Percentiles rank a stretch among this genome's conserved stretches.
Conservation (phyloP, 768 basidiomycete species). For the Boletus patriciae region DNA sequence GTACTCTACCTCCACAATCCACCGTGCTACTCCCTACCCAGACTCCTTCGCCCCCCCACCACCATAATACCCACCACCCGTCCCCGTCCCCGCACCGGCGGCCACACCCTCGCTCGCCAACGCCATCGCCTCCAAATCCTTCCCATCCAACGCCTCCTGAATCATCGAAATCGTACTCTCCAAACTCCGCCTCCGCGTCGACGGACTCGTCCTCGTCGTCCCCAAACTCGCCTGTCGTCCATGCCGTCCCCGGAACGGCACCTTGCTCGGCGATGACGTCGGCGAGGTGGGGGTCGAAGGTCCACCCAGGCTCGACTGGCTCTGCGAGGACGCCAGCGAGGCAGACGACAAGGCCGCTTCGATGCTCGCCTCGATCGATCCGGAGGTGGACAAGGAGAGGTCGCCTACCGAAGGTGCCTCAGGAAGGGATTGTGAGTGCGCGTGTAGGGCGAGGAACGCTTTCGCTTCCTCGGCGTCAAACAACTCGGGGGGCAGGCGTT, state of each 20-base stretch:
- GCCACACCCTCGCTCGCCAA: neutral
- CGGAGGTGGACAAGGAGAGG: conserved; percentile 47
- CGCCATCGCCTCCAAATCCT: conserved; percentile 38
- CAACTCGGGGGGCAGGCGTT: conserved; percentile 96
- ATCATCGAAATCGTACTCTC: conserved; percentile 97
- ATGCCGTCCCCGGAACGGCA: conserved; percentile 65
- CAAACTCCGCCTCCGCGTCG: conserved; percentile 84
- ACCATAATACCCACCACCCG: too few species aligned
- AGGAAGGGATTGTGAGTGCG: conserved; percentile 44
- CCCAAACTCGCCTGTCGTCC: conserved; percentile 62
- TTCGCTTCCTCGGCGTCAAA: conserved; percentile 78
- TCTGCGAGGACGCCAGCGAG: conserved; percentile 28
- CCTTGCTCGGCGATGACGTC: conserved; percentile 43
- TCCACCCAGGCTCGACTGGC: conserved; percentile 22
- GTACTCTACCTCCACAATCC: too few species aligned
- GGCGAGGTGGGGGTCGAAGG: conserved; percentile 37
- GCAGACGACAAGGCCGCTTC: conserved; percentile 25
- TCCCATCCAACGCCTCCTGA: conserved; percentile 87
- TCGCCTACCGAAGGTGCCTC: conserved; percentile 49
- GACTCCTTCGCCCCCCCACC: too few species aligned
- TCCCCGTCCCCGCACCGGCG: neutral
- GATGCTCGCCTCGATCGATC: conserved; percentile 43
- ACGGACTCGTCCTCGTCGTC: conserved; percentile 90
- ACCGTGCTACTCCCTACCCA: too few species aligned
- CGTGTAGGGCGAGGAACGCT: conserved; percentile 48